Percentiles rank a stretch among this genome's conserved stretches.
These are phyloP conservation scores for Salix exigua DNA, from an alignment of 345 rosid species.

Conservation along the genomic window DNA sequence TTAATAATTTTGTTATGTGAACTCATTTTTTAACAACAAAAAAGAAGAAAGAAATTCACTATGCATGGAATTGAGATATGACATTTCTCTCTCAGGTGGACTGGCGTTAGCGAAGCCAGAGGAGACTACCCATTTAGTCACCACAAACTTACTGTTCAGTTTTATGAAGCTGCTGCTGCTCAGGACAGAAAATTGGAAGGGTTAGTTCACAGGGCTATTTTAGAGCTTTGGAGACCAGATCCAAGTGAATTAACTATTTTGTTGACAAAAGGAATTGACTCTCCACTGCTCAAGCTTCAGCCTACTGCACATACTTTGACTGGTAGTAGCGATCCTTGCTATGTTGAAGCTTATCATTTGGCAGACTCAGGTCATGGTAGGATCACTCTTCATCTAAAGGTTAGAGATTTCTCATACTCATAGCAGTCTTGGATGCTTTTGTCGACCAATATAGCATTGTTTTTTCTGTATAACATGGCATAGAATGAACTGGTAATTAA, in stretches of 20 bases:
- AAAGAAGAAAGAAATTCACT: not conserved
- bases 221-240: conserved; percentile 98
- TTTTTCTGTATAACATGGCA: not conserved
- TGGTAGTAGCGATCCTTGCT: conserved; percentile 98
- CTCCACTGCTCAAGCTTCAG: conserved; percentile 65
- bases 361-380: conserved; percentile 95
- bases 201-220: conserved; percentile 89
- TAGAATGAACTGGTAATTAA: not conserved
- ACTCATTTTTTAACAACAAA: not conserved
- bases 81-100: conserved; percentile 63
- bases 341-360: conserved; percentile 90
- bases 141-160: conserved; percentile 96
- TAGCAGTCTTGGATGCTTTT: not conserved
- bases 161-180: conserved; percentile 94
- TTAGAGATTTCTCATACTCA: conserved; percentile 7
- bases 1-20: conserved; percentile 6
- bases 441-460: not conserved
- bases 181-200: conserved; percentile 98
- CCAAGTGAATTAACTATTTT: conserved; percentile 80
- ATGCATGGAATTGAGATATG: not conserved
- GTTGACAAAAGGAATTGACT: conserved; percentile 74
- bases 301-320: conserved; percentile 75
- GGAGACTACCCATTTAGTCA: conserved; percentile 99
- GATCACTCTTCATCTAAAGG: conserved; percentile 90
- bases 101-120: conserved; percentile 91